A percentile compares a stretch with the other conserved stretches of the same genome.
Evolutionary conservation across 2,329 filamentous ascomycete species (phyloP).

Genomic region (Diplocarpon rosae): DNA sequence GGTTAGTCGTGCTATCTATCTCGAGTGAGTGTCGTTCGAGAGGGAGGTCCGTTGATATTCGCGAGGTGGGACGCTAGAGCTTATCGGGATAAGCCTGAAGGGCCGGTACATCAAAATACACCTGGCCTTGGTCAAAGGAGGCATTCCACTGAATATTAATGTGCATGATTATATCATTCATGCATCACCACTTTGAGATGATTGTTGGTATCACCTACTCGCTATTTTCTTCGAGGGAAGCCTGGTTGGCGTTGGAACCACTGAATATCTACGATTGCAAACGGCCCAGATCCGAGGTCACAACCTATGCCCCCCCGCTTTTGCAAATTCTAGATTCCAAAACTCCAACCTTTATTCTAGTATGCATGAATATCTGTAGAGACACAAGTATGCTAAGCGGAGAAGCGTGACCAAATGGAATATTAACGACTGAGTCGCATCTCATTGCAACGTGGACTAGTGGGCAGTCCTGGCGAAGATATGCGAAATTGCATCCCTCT

Average conservation of each 20-base stretch:
- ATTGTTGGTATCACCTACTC: too few relatives aligned
- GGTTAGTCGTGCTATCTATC: background rate
- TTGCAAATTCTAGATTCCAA: background rate
- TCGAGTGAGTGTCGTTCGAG: background rate
- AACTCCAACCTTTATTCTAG: background rate
- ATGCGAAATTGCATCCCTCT: background rate
- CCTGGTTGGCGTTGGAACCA: too few relatives aligned
- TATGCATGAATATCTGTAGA: background rate
- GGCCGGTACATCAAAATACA: background rate
- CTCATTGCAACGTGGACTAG: background rate
- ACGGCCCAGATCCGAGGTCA: too few relatives aligned
- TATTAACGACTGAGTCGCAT: background rate
- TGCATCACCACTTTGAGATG: too few relatives aligned
- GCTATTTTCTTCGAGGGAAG: too few relatives aligned
- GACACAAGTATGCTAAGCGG: background rate
- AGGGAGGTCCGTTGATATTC: background rate
- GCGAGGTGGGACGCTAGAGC: slow-evolving; percentile 3
- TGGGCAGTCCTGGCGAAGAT: background rate
- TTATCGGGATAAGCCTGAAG: background rate
- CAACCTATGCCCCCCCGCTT: background rate
- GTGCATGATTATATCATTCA: background rate
- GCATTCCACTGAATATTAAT: background rate
- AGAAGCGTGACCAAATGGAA: background rate
- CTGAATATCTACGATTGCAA: too few relatives aligned
- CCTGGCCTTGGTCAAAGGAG: background rate